Evolutionary conservation across 768 basidiomycete genomes (phyloP).

Genomic region (Xerocomellus amylosporus): DNA sequence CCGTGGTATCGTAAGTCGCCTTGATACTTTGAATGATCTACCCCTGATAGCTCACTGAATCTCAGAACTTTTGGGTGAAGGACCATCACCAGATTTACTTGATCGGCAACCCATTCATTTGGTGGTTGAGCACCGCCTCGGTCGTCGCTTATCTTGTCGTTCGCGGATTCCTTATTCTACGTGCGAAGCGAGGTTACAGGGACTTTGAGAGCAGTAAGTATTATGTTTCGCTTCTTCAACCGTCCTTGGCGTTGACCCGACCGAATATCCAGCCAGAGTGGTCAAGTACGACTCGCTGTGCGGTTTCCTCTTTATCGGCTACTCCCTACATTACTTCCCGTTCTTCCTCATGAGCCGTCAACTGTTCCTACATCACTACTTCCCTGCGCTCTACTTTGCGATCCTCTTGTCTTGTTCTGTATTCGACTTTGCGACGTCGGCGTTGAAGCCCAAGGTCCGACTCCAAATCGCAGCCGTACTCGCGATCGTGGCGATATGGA

Average conservation of each 20-base stretch:
- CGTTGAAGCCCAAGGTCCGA: constrained; percentile 69
- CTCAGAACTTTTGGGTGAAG: constrained; percentile 97
- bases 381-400: constrained; percentile 95
- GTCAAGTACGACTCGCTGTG: constrained; percentile 90
- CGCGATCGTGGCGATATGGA: constrained; percentile 70
- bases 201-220: constrained; percentile 89
- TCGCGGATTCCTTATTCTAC: constrained; percentile 78
- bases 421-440: constrained; percentile 85
- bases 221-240: neutral
- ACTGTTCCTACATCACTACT: constrained; percentile 97
- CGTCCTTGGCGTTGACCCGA: neutral
- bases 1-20: constrained; percentile 81
- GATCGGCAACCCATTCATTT: constrained; percentile 90
- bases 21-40: neutral
- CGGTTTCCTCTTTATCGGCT: constrained; percentile 89
- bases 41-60: constrained; percentile 4
- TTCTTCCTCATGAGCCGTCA: constrained; percentile 98
- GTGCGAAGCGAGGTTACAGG: constrained; percentile 85
- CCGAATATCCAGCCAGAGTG: constrained; percentile 60
- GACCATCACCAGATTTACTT: constrained; percentile 95
- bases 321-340: constrained; percentile 91
- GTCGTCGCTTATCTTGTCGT: constrained; percentile 64
- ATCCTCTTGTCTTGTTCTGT: constrained; percentile 71
- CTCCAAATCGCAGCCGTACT: constrained; percentile 79
- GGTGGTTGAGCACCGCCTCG: constrained; percentile 81